Percentiles rank a stretch among this genome's conserved stretches.
Evolutionary conservation across 2,329 filamentous ascomycete species (phyloP).

Genomic region (Phyllosticta citribraziliensis): DNA sequence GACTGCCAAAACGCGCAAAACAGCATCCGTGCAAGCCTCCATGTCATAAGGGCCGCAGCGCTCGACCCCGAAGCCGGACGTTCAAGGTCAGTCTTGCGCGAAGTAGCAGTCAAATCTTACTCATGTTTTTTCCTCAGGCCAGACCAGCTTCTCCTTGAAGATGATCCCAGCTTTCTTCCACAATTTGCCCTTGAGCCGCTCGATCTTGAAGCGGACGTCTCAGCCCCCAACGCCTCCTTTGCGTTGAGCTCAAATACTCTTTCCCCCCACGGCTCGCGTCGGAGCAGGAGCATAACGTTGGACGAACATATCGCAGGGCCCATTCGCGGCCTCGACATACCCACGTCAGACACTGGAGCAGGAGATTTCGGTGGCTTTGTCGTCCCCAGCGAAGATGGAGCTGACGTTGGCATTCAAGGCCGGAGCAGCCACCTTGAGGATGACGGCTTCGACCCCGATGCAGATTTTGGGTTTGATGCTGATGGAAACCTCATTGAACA

Average conservation of each 20-base stretch:
- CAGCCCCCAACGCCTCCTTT: slow-evolving; percentile 29
- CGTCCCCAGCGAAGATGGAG: slow-evolving; percentile 32
- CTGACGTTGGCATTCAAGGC: slow-evolving; percentile 16
- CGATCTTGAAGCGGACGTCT: slow-evolving; percentile 46
- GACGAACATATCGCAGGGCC: slow-evolving; percentile 3
- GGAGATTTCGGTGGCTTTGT: slow-evolving; percentile 29
- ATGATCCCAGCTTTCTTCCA: slow-evolving; percentile 74
- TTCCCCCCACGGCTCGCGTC: not conserved
- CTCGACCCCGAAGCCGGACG: slow-evolving; percentile 64
- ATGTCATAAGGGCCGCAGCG: slow-evolving; percentile 45
- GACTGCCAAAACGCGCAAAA: slow-evolving; percentile 69
- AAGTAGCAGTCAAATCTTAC: slow-evolving; percentile 3
- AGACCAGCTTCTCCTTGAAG: slow-evolving; percentile 64
- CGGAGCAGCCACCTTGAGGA: slow-evolving; percentile 13
- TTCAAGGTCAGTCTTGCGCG: slow-evolving; percentile 48
- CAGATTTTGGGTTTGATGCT: slow-evolving; percentile 51
- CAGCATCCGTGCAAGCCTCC: slow-evolving; percentile 60
- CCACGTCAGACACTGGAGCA: slow-evolving; percentile 31
- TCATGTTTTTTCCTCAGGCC: slow-evolving; percentile 41
- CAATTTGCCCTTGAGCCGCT: slow-evolving; percentile 53
- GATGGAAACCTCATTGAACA: slow-evolving; percentile 50
- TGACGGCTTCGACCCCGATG: slow-evolving; percentile 39
- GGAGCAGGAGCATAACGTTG: not conserved
- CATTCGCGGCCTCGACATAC: slow-evolving; percentile 34
- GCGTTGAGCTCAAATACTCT: slow-evolving; percentile 12